Evolutionary conservation across 2,329 filamentous ascomycete species (phyloP), one percentile per base, ranked within the genome.

Genomic region (Colletotrichum cuscutae): DNA sequence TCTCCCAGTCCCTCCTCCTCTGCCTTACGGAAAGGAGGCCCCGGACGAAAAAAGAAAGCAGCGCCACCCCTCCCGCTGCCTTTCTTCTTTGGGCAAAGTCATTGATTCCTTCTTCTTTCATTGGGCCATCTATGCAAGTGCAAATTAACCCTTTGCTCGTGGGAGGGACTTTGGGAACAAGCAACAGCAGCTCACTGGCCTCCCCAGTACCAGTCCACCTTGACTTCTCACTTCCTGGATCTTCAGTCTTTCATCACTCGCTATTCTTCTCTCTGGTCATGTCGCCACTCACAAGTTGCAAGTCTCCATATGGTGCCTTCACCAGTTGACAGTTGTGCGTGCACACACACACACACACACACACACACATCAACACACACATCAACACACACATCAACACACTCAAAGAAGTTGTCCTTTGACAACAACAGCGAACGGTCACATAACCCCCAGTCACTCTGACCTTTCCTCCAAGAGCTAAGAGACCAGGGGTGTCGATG

Each of bases 21-120:
- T 70, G 66, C 60, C 53, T 70, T 70, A 28, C 56, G 61, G 66
- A 61, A 71, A 73, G 56, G 71, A 72, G 71, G 65, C 65, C 66
- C 66, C 56, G 60, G 70, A 28, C 49, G 46, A 35, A 56, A 59
- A 52, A 61, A 61, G 60, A 49, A 61, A 59, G 62, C 68, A 68
- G 71, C 58, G 71, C 68, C 68, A 73, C 68, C 68, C 37, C 37
- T 54, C 58, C 28, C 58, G 62, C 57, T 59, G 11, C n/a, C 53
- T 72, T 73, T 60, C 68, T 73, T 67, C 30, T 73, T 70, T 42
- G 19, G 71, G 71, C 28, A 65, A 65, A 61, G 66, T 35, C 24
- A 61, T 52, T 46, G 56, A 65, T 61, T 61, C 54, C 24, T 26
- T 15, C 24, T 5, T 22, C 26, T 61, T 42, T 63, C 24, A 73